Evolutionary conservation across 805 yeast species (phyloP).

Genomic region (Yarrowia phangngaensis): DNA sequence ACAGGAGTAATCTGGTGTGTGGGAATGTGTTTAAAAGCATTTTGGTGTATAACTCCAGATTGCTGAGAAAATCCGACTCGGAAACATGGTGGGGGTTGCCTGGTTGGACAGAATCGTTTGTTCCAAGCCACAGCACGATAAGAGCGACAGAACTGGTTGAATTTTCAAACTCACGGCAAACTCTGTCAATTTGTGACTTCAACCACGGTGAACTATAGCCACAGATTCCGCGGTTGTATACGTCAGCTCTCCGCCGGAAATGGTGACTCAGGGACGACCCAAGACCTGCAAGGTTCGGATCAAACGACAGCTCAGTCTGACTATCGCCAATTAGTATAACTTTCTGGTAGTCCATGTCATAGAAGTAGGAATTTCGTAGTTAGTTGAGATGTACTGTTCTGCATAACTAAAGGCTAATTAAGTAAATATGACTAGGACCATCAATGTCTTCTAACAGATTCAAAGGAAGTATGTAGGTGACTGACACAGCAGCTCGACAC

Average conservation of each 20-base stretch:
- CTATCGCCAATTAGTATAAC: conserved; percentile 15
- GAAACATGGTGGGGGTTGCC: conserved; percentile 28
- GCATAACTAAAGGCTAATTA: no score
- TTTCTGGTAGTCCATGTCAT: conserved; percentile 18
- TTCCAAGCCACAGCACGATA: conserved; percentile 20
- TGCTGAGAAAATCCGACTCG: conserved; percentile 1
- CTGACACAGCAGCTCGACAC: no score
- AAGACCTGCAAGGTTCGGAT: background rate
- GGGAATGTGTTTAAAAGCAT: conserved; percentile 14
- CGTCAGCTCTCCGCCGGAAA: conserved; percentile 18
- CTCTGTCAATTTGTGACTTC: conserved; percentile 10
- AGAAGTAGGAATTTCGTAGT: no score
- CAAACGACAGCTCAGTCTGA: conserved; percentile 15
- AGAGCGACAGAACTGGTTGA: conserved; percentile 2
- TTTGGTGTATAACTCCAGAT: conserved; percentile 11
- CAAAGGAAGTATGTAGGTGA: no score
- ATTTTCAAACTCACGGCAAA: conserved; percentile 3
- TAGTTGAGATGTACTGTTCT: no score
- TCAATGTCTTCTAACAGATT: no score
- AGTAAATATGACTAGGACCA: no score
- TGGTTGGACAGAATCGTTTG: conserved; percentile 26
- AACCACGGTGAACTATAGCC: conserved; percentile 17
- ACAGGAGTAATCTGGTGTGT: conserved; percentile 5
- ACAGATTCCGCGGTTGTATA: conserved; percentile 10
- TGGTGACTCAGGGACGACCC: conserved; percentile 8